phyloP scores from a whole-genome alignment of 441 rosid genomes.

The Bocquillonia castaneifolia region DNA sequence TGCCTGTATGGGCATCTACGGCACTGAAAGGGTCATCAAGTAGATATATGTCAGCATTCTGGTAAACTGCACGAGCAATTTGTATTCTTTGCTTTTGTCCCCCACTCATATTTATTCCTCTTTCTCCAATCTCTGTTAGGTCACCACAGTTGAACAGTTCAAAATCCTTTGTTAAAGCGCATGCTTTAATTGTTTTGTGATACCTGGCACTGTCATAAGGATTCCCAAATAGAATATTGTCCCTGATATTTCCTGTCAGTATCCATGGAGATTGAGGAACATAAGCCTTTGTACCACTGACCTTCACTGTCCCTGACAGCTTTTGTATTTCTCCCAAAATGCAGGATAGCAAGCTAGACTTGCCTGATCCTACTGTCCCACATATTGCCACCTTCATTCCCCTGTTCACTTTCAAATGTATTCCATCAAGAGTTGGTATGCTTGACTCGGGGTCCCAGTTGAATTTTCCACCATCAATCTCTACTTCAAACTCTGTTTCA shows the following conservation, averaged over 20 bases:
- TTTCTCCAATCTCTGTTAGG: slow-evolving; percentile 90
- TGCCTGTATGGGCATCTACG: slow-evolving; percentile 96
- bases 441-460: slow-evolving; percentile 64
- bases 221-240: slow-evolving; percentile 85
- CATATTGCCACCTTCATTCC: slow-evolving; percentile 98
- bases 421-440: slow-evolving; percentile 53
- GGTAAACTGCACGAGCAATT: slow-evolving; percentile 92
- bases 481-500: slow-evolving; percentile 46
- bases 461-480: slow-evolving; percentile 61
- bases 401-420: slow-evolving; percentile 57
- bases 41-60: slow-evolving; percentile 87
- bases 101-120: slow-evolving; percentile 98
- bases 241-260: slow-evolving; percentile 79
- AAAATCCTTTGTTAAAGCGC: slow-evolving; percentile 80
- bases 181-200: slow-evolving; percentile 62
- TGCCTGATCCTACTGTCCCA: slow-evolving; percentile 96
- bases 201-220: slow-evolving; percentile 49
- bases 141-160: slow-evolving; percentile 78
- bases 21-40: slow-evolving; percentile 98
- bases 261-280: slow-evolving; percentile 97
- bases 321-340: slow-evolving; percentile 83
- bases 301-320: slow-evolving; percentile 63
- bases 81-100: slow-evolving; percentile 99
- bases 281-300: slow-evolving; percentile 84
- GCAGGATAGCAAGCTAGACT: slow-evolving; percentile 84